Evolutionary conservation across 805 yeast species (phyloP), one percentile per base, ranked within the genome.

Genomic region (Kodamaea jinghongensis): DNA sequence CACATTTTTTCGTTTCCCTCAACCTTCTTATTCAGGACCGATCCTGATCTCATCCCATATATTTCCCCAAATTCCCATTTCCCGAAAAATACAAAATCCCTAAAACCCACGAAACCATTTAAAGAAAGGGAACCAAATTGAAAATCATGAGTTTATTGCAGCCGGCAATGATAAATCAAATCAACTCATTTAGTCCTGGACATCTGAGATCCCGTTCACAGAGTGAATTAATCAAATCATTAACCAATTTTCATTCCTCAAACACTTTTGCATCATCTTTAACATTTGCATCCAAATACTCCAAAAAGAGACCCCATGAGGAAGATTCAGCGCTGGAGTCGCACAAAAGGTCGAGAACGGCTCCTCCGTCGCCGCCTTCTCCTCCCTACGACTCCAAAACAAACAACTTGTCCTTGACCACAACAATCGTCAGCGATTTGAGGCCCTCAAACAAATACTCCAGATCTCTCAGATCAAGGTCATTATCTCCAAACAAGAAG

Each of bases 281-380:
- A 20, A 20, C 23, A 6, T 20, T 20, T 6, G 13, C 42, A 14
- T 33, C 29, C 28, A 38, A 44, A 31, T 41, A 45, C 23, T 56
- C 51, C 38, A 64, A 63, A 41, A 54, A 16, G 12, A 17, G 40
- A 37, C 12, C 2, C 6, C 33, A 7, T 32, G n/a, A 31, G 31
- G 22, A 23, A 38, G 34, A 28, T 4, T 25, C 8, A 15, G 14
- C 25, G 7, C 16, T 13, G n/a, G 17, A 23, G 10, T 20, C 17
- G 11, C 33, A 35, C 36, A 71, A 71, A 49, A 55, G 72, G 36
- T 60, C 73, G n/a, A 59, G 67, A 50, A 70, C 75, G 7, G 75
- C 75, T 3, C 75, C 76, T 25, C 71, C 75, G 9, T 67, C 71
- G 12, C 66, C 67, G 8, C 70, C 66, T n/a, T 51, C 46, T 17